Base-by-base conservation (phyloP, 805 yeast genomes). In the Saccharomycopsis sp. region DNA sequence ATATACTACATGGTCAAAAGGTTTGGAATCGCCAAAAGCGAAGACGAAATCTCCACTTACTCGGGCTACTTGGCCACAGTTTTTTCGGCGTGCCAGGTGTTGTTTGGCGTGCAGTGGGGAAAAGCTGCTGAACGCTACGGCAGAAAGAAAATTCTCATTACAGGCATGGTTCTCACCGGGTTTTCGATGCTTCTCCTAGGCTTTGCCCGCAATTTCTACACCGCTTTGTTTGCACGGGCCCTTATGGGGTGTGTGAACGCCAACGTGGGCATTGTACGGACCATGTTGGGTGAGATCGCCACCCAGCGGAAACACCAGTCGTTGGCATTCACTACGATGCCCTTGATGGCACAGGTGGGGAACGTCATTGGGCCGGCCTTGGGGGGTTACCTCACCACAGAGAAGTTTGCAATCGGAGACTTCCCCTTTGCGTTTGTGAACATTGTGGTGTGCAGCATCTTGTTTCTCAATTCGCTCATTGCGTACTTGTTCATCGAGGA, bases 61-160 rank as follows among this genome's bases (percentile, higher is more conserved):
- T 71, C 80, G 5, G 83, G 84, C 4, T 75, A 75, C 51, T 57
- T 77, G 43, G 68, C 80, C 1, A 71, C 82, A 0, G 60, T 70
- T 12, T 77, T 77, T 58, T 78, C 83, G 18, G 64, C 76, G 16
- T 68, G 67, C 45, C 84, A 77, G 54, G 70, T 73, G 41, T 47
- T 75, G 16, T 73, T 69, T 38, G 71, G 76, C 30, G 66, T 74
- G 29, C 68, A 71, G 40, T 78, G 84, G 84, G 82, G 83, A 3
- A 57, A 60, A 33, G 53, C 68, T 26, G 65, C 76, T 25, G 80
- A 78, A 48, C 57, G 52, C 19, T 57, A 70, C 34, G 84, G 85
- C 12, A 59, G 85, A 23, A 77, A 77, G 51, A 65, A 64, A 2
- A 67, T 76, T n/a, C 50, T 77, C 5, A 43, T 75, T 20, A 52